Base-by-base conservation (phyloP, 2,329 filamentous ascomycete species). In the Colletotrichum liaoningense region DNA sequence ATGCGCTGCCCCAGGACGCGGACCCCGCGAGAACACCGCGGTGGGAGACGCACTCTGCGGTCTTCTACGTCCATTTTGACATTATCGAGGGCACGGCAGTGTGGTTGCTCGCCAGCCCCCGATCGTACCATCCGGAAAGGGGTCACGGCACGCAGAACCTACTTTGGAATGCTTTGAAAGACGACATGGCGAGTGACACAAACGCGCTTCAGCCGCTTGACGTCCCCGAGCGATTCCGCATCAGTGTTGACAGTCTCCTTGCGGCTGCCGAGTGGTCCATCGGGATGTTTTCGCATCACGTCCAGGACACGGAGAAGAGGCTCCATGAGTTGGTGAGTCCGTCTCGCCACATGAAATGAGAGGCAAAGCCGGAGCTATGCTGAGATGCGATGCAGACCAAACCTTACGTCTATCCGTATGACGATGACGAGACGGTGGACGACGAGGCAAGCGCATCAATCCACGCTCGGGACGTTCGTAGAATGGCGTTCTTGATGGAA, bases 401-500 rank as follows among this genome's bases (percentile, higher is more conserved):
- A 54, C 65, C 65, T 11, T 72, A 72, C 24, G 19, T 72, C 16
- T 42, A 64, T n/a, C 69, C 69, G 16, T 63, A 38, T 19, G 69
- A 59, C 24, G 42, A 69, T 12, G 58, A 59, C 6, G 58, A 62
- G 19, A 55, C 54, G 35, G 54, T 28, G 14, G 30, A 30, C 5
- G 52, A 49, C 22, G 42, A 52, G 24, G 38, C 66, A 8, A 30
- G 28, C 14, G 66, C 54, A 46, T 26, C 69, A 12, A 64, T 72
- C 19, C 69, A 69, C 59, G 66, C 59, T 16, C 38, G 42, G 33
- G 66, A 69, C 30, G 59, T 72, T 24, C 69, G 66, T 2, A 52
- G 58, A 6, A 72, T 72, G 66, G 66, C 69, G 19, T 69, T 63
- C 33, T 42, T 72, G 11, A 72, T 69, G 66, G 59, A 69, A 55